Conservation (phyloP, 202 grass and related monocot genomes). For the Zizania palustris region DNA sequence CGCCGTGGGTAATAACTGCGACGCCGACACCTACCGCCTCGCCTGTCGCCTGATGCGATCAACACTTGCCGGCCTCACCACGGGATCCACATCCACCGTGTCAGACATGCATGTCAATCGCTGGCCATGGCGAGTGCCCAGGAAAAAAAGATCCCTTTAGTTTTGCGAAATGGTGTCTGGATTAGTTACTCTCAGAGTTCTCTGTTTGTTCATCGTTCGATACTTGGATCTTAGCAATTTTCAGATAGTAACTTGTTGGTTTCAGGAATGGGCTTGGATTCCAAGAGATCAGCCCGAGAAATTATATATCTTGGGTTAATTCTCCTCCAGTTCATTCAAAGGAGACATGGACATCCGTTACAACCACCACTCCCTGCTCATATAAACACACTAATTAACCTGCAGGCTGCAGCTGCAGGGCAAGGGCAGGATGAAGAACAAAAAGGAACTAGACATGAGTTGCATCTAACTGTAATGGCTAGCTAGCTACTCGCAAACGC, state of each 20-base stretch:
- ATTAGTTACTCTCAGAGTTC: background rate
- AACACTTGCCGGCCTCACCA: slow-evolving; percentile 13
- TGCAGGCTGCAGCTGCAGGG: background rate
- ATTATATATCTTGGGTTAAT: background rate
- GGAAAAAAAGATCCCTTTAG: no score
- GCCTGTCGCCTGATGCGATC: background rate
- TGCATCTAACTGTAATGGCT: slow-evolving; percentile 7
- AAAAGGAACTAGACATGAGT: background rate
- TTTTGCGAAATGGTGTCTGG: background rate
- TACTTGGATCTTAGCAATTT: background rate
- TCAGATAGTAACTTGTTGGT: no score
- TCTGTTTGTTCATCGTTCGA: background rate
- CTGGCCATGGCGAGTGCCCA: no score
- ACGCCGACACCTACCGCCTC: background rate
- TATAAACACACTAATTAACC: slow-evolving; percentile 4
- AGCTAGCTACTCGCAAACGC: background rate
- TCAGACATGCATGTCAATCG: no score
- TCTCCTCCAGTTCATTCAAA: slow-evolving; percentile 1
- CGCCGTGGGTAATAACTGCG: slow-evolving; percentile 16
- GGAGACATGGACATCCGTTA: slow-evolving; percentile 8
- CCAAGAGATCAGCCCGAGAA: background rate
- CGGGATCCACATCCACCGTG: background rate
- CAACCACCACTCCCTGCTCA: background rate
- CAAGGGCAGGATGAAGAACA: background rate
- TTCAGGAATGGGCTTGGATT: background rate